A percentile compares a stretch with the other conserved stretches of the same genome.
Evolutionary conservation across 331 rosid species (phyloP).

Genomic region (Acacia pycnantha): DNA sequence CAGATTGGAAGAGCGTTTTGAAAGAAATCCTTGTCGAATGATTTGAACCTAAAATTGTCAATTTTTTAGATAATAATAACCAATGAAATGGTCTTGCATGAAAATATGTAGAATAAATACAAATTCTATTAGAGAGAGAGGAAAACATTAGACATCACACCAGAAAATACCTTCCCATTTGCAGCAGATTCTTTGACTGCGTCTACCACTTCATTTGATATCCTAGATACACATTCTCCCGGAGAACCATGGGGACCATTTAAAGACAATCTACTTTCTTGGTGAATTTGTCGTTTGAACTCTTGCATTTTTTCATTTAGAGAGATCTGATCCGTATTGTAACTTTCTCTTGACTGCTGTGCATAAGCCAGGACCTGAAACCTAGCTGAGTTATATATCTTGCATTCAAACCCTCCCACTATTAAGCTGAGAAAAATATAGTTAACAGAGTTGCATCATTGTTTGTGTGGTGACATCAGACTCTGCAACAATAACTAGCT

Average conservation of each 20-base stretch:
- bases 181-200: constrained; percentile 65
- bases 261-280: constrained; percentile 50
- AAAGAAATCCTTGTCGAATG: constrained; percentile 70
- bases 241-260: constrained; percentile 41
- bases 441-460: neutral
- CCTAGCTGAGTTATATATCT: constrained; percentile 12
- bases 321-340: constrained; percentile 55
- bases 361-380: constrained; percentile 59
- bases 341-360: constrained; percentile 67
- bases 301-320: constrained; percentile 64
- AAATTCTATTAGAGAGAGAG: neutral
- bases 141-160: neutral
- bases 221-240: constrained; percentile 41
- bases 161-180: constrained; percentile 59
- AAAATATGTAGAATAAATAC: constrained; percentile 8
- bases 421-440: neutral
- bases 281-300: constrained; percentile 49
- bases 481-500: neutral
- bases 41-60: constrained; percentile 53
- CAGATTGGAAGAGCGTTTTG: constrained; percentile 69
- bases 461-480: neutral
- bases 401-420: neutral
- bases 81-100: constrained; percentile 6
- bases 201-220: constrained; percentile 53
- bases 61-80: constrained; percentile 22